Evolutionary conservation across 2,329 filamentous ascomycete species (phyloP), one percentile per base, ranked within the genome.

Genomic region (Fusarium sp.): DNA sequence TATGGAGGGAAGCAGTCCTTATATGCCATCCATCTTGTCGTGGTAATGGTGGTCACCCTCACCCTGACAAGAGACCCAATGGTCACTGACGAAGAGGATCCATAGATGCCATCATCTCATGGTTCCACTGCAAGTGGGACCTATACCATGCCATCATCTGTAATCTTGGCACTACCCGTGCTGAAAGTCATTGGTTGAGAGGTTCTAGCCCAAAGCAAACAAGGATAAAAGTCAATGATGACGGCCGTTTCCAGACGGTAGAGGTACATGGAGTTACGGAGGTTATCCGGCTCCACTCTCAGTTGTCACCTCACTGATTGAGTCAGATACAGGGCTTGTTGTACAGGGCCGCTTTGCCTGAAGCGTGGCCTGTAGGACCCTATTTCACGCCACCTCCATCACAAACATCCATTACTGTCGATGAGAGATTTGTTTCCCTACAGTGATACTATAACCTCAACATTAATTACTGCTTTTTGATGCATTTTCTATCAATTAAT

Each of bases 21-120:
- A 74, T 74, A 74, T 74, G 68, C 58, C 51, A 40, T 56, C 40
- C 67, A 62, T 45, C 66, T 46, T 38, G 48, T 47, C n/a, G 22
- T 22, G 44, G 43, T 45, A 10, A 45, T 27, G 40, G 34, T 49
- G 58, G 58, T 34, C 49, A 12, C 38, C n/a, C 15, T 40, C 34
- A 55, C 38, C 5, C 58, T 69, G 55, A 70, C 57, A 55, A 61
- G 29, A 30, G 29, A 30, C 29, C 29, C 29, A 30, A 30, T 30
- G 29, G 29, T 30, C 29, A 30, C 34, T 38, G 18, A 38, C 34
- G 9, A 38, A 18, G 27, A 29, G 27, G 67, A 58, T 9, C 60
- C 60, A 63, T 65, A 27, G 62, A 70, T 70, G 46, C 54, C 45
- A 63, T 60, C 45, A 53, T 47, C 49, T 53, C 70, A 70, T 68